Percentiles rank a stretch among this genome's conserved stretches.
Conservation (phyloP, 768 basidiomycete genomes). For the Coprinopsis strossmayeri region DNA sequence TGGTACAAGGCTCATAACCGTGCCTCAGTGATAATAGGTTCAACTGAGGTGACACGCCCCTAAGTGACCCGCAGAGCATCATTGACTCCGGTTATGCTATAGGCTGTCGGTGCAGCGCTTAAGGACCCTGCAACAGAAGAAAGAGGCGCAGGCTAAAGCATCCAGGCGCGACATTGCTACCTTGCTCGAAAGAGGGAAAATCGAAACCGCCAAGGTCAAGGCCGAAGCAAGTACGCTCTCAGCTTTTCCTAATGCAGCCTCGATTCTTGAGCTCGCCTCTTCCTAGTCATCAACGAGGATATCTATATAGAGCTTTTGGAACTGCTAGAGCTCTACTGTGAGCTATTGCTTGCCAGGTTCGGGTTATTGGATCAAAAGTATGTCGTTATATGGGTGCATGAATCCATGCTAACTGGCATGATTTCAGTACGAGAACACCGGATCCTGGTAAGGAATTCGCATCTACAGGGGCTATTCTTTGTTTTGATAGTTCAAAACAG, state of each 20-base stretch:
- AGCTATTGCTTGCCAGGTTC: constrained; percentile 89
- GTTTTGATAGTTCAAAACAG: constrained; percentile 9
- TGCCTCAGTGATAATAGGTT: constrained; percentile 23
- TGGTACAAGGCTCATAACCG: background rate
- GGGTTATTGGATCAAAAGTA: constrained; percentile 87
- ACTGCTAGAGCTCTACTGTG: constrained; percentile 89
- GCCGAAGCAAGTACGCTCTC: constrained; percentile 67
- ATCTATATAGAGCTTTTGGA: constrained; percentile 85
- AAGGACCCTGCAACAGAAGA: constrained; percentile 87
- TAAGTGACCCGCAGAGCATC: background rate
- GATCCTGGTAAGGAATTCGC: constrained; percentile 55
- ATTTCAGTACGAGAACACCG: constrained; percentile 64
- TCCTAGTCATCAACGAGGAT: constrained; percentile 75
- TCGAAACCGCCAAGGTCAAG: constrained; percentile 82
- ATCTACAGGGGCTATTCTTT: background rate
- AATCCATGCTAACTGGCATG: constrained; percentile 10
- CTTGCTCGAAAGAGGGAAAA: constrained; percentile 69
- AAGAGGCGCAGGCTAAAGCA: constrained; percentile 68
- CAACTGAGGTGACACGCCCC: constrained; percentile 33
- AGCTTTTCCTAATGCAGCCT: constrained; percentile 5
- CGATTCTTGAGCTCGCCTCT: constrained; percentile 1
- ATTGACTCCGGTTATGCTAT: constrained; percentile 4
- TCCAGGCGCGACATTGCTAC: constrained; percentile 77
- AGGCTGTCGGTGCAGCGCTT: constrained; percentile 84
- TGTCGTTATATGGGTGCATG: constrained; percentile 18